phyloP scores from a whole-genome alignment of 495 filamentous ascomycete species.

The Physcia stellaris region DNA sequence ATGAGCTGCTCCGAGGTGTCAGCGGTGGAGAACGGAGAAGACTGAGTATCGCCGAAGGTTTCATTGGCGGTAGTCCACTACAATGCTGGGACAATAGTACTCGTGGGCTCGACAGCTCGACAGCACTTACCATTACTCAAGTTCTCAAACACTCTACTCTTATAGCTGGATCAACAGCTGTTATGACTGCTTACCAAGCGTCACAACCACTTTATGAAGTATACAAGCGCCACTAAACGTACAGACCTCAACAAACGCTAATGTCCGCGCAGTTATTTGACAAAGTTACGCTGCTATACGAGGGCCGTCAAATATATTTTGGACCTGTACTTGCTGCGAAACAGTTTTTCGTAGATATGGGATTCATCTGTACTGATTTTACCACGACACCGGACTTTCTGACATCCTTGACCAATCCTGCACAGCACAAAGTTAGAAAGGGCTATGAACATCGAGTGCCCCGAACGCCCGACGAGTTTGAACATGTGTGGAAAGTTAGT shows the following conservation, averaged over 20 bases:
- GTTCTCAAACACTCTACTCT: constrained; percentile 73
- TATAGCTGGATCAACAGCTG: constrained; percentile 62
- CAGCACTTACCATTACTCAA: constrained; percentile 66
- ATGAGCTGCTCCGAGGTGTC: constrained; percentile 66
- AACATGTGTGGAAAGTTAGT: constrained; percentile 43
- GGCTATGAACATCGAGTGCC: constrained; percentile 51
- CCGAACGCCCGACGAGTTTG: constrained; percentile 48
- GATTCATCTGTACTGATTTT: constrained; percentile 51
- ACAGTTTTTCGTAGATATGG: constrained; percentile 55
- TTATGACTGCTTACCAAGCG: constrained; percentile 75
- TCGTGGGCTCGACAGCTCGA: constrained; percentile 62
- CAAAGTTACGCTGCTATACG: constrained; percentile 55
- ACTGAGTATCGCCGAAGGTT: constrained; percentile 55
- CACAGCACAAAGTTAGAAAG: constrained; percentile 48
- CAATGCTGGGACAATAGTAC: constrained; percentile 66
- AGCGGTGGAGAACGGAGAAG: constrained; percentile 61
- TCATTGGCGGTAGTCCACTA: constrained; percentile 50
- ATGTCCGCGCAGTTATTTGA: constrained; percentile 71
- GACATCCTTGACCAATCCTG: constrained; percentile 59
- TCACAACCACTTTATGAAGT: constrained; percentile 50
- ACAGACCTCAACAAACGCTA: constrained; percentile 61
- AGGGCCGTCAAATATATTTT: constrained; percentile 51
- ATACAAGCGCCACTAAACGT: constrained; percentile 57
- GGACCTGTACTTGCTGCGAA: constrained; percentile 48
- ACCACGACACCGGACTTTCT: constrained; percentile 65